phyloP scores from a whole-genome alignment of 2,329 filamentous ascomycete genomes.

The Gaeumannomyces sp. region DNA sequence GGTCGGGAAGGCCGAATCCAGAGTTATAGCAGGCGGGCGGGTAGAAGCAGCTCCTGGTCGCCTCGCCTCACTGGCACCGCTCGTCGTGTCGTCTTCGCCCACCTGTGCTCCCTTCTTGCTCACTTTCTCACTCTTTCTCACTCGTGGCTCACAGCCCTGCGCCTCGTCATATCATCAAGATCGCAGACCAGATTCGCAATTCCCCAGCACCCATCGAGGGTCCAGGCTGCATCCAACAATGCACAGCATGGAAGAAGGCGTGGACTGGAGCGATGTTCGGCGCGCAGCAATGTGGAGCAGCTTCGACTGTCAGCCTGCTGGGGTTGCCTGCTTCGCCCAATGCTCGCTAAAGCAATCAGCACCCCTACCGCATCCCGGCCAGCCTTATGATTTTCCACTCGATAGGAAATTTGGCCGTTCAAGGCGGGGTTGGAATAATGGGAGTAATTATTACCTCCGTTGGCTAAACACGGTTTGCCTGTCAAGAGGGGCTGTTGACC shows the following conservation, averaged over 20 bases:
- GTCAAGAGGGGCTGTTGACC: neutral
- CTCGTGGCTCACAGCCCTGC: slow-evolving; percentile 6
- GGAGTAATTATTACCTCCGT: neutral
- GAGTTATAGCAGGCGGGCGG: slow-evolving; percentile 56
- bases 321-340: too few relatives aligned
- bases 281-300: slow-evolving; percentile 6
- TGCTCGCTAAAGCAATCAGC: neutral
- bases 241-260: slow-evolving; percentile 21
- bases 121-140: neutral
- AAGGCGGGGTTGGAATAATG: neutral
- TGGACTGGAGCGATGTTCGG: neutral
- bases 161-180: slow-evolving; percentile 6
- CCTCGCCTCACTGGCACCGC: slow-evolving; percentile 26
- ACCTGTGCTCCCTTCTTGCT: slow-evolving; percentile 6
- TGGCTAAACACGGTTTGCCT: neutral
- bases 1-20: neutral
- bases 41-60: slow-evolving; percentile 53
- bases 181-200: neutral
- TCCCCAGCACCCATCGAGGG: slow-evolving; percentile 29
- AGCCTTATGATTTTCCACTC: neutral
- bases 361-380: neutral
- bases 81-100: slow-evolving; percentile 31
- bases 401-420: neutral
- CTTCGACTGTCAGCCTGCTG: neutral
- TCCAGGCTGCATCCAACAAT: slow-evolving; percentile 19